Base-by-base conservation (phyloP, 106 monocot genomes). In the Dendrobium officinale region DNA sequence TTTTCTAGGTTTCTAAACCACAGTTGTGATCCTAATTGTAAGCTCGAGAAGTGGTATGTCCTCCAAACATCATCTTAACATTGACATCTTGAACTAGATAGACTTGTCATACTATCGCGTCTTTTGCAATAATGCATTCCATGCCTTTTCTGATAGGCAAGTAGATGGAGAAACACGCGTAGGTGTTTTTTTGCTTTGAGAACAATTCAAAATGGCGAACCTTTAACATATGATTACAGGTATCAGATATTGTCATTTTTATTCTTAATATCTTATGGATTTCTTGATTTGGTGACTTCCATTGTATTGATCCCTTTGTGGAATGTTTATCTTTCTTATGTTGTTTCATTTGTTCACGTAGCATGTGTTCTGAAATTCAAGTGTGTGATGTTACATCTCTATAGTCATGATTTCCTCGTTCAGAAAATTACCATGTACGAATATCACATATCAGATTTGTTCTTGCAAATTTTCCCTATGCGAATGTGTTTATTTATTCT, bases 191-290 rank as follows among this genome's bases (percentile, higher is more conserved):
- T 99, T 89, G 89, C 99, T 33, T 90, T 84, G 73, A 81, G 86
- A 67, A 80, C 91, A 80, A 95, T 99, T 58, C 77, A 87, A 86
- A 78, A 82, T 81, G 89, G 89, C 10, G 99, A 99, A 73, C 86
- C 92, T 81, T 81, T 99, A 78, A 99, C 95, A 64, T 99, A 99
- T 89, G 95, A 99, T 85, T 99, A 99, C 87, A 95, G 99, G 95
- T 94, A 88, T 16, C 19, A 76, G 6, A 7, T 44, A 4, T 74
- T 74, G 11, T 43, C 17, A 42, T 74, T 42, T 74, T 44, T 29
- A 37, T 70, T 9, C 37, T 4, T 31, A 70, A 70, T 33, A 31
- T 70, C 37, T 4, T 31, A 70, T 37, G 70, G 24, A 42, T 74
- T 74, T 6, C n/a, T 42, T 43, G 43, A 13, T 43, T 74, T 74